phyloP scores from a whole-genome alignment of 1,284 basidiomycete genomes.

The Takashimella koratensis region DNA sequence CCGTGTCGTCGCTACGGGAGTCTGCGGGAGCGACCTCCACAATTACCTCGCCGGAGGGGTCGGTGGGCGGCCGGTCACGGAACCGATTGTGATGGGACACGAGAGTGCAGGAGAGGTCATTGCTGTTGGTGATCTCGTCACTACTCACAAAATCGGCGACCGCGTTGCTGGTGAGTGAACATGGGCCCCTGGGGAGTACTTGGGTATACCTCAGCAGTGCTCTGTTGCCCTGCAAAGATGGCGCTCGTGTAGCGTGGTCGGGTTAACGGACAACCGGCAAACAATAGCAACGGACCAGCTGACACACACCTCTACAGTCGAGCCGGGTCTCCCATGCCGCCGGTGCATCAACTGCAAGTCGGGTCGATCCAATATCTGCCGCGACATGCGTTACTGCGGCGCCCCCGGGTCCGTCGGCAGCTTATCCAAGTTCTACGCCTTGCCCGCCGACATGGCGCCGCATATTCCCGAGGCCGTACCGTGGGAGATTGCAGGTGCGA shows the following conservation, averaged over 20 bases:
- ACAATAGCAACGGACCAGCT: too few species aligned
- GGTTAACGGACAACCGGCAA: not conserved
- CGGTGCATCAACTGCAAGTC: constrained; percentile 53
- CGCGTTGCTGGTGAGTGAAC: constrained; percentile 48
- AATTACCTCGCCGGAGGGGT: constrained; percentile 43
- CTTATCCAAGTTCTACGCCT: constrained; percentile 37
- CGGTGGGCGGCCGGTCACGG: constrained; percentile 39
- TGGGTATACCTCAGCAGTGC: too few species aligned
- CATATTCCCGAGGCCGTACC: constrained; percentile 48
- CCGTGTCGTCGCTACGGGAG: constrained; percentile 40
- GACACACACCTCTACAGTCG: constrained; percentile 49
- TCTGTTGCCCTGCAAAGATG: too few species aligned
- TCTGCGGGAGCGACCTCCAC: constrained; percentile 46
- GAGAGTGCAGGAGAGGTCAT: constrained; percentile 46
- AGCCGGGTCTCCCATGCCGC: constrained; percentile 56
- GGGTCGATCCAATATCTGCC: constrained; percentile 65
- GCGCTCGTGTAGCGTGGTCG: not conserved
- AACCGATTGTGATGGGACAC: constrained; percentile 50
- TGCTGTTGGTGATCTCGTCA: constrained; percentile 44
- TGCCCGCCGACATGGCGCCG: constrained; percentile 47
- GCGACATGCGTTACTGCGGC: constrained; percentile 41
- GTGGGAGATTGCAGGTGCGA: constrained; percentile 56
- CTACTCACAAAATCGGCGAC: constrained; percentile 50
- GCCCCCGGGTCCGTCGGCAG: constrained; percentile 41
- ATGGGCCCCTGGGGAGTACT: not conserved